phyloP scores from a whole-genome alignment of 148 eudicot species.

The Rhododendron simsii region DNA sequence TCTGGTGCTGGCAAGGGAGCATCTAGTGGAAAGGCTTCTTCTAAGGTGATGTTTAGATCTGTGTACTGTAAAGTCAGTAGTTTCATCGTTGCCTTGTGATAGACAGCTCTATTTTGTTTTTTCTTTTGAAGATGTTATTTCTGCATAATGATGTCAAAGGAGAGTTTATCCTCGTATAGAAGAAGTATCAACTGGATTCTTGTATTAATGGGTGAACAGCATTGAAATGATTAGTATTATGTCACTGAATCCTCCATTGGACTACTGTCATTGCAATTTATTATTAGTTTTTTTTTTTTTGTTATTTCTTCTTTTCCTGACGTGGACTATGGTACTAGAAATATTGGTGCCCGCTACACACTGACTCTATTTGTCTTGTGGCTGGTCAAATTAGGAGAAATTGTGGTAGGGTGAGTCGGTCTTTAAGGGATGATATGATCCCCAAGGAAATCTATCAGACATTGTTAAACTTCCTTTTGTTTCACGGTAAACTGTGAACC shows the following conservation, averaged over 20 bases:
- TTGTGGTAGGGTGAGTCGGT: background rate
- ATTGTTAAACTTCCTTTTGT: background rate
- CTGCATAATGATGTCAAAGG: background rate
- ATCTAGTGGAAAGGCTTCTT: slow-evolving; percentile 63
- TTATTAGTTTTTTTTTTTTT: background rate
- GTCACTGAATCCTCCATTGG: background rate
- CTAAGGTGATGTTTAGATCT: slow-evolving; percentile 54
- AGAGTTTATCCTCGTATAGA: background rate
- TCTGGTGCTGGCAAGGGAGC: slow-evolving; percentile 62
- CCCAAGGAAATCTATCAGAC: background rate
- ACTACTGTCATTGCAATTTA: background rate
- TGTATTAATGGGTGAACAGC: background rate
- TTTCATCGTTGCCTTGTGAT: background rate
- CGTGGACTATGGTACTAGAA: background rate
- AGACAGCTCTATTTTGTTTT: background rate
- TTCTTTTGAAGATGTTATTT: background rate
- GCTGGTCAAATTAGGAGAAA: background rate
- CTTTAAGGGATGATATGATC: background rate
- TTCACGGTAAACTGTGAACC: background rate
- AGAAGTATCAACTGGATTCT: background rate
- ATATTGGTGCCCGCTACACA: background rate
- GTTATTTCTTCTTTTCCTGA: background rate
- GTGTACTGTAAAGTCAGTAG: too few species aligned
- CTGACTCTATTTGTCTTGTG: background rate
- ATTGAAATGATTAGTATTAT: background rate